Evolutionary conservation across 2,329 filamentous ascomycete species (phyloP).

Genomic region (Ramichloridium luteum): DNA sequence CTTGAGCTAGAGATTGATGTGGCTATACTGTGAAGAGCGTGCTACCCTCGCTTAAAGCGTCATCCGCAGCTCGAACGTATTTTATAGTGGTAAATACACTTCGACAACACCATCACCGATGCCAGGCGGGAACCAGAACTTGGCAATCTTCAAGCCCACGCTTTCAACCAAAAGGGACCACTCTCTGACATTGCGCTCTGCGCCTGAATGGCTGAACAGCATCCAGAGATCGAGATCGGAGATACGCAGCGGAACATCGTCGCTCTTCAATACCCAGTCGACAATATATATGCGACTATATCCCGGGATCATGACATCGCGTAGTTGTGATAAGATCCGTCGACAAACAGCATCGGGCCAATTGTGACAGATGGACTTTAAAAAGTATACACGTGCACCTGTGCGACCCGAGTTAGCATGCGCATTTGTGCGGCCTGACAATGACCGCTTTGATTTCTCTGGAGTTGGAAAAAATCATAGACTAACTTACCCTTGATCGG

Average conservation of each 20-base stretch:
- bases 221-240: slow-evolving; percentile 4
- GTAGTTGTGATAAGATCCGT: slow-evolving; percentile 3
- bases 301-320: slow-evolving; percentile 6
- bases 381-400: slow-evolving; percentile 4
- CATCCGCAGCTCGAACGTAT: no score
- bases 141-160: slow-evolving; percentile 4
- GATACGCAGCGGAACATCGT: slow-evolving; percentile 5
- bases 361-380: slow-evolving; percentile 9
- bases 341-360: slow-evolving; percentile 6
- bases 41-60: no score
- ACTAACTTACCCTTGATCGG: no score
- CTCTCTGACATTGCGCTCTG: slow-evolving; percentile 1
- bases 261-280: slow-evolving; percentile 17
- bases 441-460: no score
- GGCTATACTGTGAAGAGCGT: no score
- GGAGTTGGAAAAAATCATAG: no score
- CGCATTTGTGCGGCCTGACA: no score
- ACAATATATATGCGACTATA: slow-evolving; percentile 11
- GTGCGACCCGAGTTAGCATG: no score
- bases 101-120: slow-evolving; percentile 10
- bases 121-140: slow-evolving; percentile 9
- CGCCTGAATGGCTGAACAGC: slow-evolving; percentile 3
- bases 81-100: no score
- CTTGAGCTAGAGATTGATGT: no score
- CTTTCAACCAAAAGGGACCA: slow-evolving; percentile 3